phyloP scores from a whole-genome alignment of 495 filamentous ascomycete genomes.

The Penicillium dipodomyicola region DNA sequence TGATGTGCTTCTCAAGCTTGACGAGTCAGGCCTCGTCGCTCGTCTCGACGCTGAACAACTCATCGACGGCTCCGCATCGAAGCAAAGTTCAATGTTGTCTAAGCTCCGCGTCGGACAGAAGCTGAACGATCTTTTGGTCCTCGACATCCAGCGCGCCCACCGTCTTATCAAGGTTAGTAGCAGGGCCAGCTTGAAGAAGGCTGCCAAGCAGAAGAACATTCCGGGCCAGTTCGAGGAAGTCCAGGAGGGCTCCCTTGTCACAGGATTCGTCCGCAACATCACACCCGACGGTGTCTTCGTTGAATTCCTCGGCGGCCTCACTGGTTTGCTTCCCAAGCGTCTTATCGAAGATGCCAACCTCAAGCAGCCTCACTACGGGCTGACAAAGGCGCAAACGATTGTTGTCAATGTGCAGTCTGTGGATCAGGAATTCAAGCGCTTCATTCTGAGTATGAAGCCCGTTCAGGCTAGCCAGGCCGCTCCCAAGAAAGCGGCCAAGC shows the following conservation, averaged over 20 bases:
- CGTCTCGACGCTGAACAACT: conserved; percentile 73
- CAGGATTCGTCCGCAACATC: conserved; percentile 83
- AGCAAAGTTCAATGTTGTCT: conserved; percentile 69
- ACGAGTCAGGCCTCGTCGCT: conserved; percentile 68
- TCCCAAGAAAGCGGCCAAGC: conserved; percentile 31
- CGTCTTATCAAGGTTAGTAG: conserved; percentile 70
- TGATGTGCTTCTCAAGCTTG: conserved; percentile 72
- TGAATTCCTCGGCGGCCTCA: conserved; percentile 74
- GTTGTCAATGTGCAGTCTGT: conserved; percentile 65
- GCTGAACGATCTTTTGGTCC: conserved; percentile 75
- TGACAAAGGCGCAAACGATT: conserved; percentile 69
- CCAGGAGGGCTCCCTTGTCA: conserved; percentile 61
- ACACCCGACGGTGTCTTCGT: conserved; percentile 76
- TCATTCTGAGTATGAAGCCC: conserved; percentile 61
- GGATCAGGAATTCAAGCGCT: conserved; percentile 56
- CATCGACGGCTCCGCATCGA: conserved; percentile 73
- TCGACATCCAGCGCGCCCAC: conserved; percentile 73
- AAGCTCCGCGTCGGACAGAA: conserved; percentile 78
- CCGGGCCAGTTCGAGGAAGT: conserved; percentile 66
- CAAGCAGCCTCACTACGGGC: conserved; percentile 68
- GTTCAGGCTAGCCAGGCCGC: conserved; percentile 33
- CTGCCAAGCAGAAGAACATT: conserved; percentile 61
- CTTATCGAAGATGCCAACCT: conserved; percentile 66
- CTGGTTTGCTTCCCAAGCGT: conserved; percentile 73
- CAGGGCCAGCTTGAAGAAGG: conserved; percentile 79